Evolutionary conservation across 1,284 basidiomycete genomes (phyloP).

Genomic region (Tylopilus sp.): DNA sequence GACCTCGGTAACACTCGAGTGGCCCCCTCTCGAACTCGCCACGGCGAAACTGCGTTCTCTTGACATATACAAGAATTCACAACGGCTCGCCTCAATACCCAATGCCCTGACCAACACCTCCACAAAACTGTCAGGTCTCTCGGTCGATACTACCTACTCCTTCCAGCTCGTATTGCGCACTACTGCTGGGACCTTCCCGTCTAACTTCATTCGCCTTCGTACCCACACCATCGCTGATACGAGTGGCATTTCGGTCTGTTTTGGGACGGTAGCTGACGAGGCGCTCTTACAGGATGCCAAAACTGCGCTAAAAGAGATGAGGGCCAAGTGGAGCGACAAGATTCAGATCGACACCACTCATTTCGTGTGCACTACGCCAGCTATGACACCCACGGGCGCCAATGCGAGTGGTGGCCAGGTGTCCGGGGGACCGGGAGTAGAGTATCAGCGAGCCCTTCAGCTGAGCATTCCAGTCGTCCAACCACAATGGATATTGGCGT

Average conservation of each 20-base stretch:
- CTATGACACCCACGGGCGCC: slow-evolving; percentile 60
- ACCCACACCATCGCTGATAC: slow-evolving; percentile 95
- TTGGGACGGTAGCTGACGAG: slow-evolving; percentile 80
- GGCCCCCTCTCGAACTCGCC: slow-evolving; percentile 83
- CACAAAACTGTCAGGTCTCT: slow-evolving; percentile 86
- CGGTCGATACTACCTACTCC: slow-evolving; percentile 83
- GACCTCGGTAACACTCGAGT: slow-evolving; percentile 91
- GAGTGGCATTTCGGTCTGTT: slow-evolving; percentile 88
- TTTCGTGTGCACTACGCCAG: slow-evolving; percentile 90
- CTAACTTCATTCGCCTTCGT: slow-evolving; percentile 74
- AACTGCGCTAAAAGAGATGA: slow-evolving; percentile 75
- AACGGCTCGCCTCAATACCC: slow-evolving; percentile 82
- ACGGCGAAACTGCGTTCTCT: slow-evolving; percentile 81
- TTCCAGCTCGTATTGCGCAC: slow-evolving; percentile 92
- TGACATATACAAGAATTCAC: slow-evolving; percentile 87
- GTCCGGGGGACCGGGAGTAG: slow-evolving; percentile 63
- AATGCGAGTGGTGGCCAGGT: slow-evolving; percentile 44
- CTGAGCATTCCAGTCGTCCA: slow-evolving; percentile 88
- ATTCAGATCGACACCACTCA: slow-evolving; percentile 97
- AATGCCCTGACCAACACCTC: slow-evolving; percentile 78
- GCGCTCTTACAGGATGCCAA: slow-evolving; percentile 76
- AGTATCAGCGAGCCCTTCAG: slow-evolving; percentile 88
- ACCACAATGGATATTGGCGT: slow-evolving; percentile 87
- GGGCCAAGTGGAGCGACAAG: slow-evolving; percentile 79
- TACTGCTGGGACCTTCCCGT: slow-evolving; percentile 83